Evolutionary conservation across 2,329 filamentous ascomycete genomes (phyloP).

Genomic region (Colletotrichum ledebouriae): DNA sequence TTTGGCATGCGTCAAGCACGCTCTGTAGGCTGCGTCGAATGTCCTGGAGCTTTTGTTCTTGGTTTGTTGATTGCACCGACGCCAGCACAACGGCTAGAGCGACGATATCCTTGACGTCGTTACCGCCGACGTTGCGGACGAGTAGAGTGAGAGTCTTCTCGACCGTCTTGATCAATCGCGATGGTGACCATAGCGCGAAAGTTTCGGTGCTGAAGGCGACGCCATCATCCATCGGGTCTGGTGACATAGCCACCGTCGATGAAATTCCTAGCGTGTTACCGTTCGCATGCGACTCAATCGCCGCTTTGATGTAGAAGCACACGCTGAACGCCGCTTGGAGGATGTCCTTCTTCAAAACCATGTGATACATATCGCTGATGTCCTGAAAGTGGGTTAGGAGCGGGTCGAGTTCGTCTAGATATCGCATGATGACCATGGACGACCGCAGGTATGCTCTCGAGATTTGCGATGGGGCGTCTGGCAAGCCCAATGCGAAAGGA

Average conservation of each 20-base stretch:
- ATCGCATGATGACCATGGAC: conserved; percentile 68
- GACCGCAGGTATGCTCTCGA: conserved; percentile 66
- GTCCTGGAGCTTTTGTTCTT: conserved; percentile 58
- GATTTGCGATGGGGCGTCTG: conserved; percentile 65
- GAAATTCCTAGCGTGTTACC: conserved; percentile 35
- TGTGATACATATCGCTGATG: conserved; percentile 65
- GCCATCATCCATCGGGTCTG: conserved; percentile 53
- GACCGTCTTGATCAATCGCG: conserved; percentile 58
- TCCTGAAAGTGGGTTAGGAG: conserved; percentile 60
- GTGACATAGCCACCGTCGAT: conserved; percentile 50
- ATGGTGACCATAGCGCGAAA: conserved; percentile 58
- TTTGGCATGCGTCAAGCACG: conserved; percentile 61
- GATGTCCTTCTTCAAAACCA: conserved; percentile 67
- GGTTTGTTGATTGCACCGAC: conserved; percentile 56
- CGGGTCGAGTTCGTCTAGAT: conserved; percentile 67
- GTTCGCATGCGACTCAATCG: conserved; percentile 42
- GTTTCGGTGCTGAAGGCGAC: conserved; percentile 52
- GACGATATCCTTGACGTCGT: conserved; percentile 65
- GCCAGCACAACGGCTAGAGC: conserved; percentile 63
- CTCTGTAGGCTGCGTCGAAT: conserved; percentile 57
- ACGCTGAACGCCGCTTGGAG: conserved; percentile 68
- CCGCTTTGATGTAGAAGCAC: conserved; percentile 65
- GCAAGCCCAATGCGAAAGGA: conserved; percentile 66
- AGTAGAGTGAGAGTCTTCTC: conserved; percentile 62
- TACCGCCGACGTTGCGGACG: conserved; percentile 61